Evolutionary conservation across 2,329 filamentous ascomycete genomes (phyloP).

Genomic region (Ascochyta rabiei): DNA sequence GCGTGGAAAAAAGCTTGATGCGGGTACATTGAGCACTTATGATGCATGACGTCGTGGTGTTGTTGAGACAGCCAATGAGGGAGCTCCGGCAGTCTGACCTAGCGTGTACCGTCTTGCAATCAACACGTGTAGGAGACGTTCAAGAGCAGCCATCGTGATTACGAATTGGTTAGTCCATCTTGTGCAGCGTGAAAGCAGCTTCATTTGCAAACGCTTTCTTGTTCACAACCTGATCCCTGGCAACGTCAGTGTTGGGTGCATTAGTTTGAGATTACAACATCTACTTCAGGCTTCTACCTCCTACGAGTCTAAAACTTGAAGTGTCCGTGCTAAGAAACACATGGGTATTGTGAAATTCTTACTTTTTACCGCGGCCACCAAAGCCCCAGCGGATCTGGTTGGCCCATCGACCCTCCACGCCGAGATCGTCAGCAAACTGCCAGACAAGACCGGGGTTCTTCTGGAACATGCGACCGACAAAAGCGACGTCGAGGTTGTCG

Average conservation of each 20-base stretch:
- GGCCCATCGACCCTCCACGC: conserved; percentile 72
- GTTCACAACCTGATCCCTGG: conserved; percentile 26
- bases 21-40: not conserved
- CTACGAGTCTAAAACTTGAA: not conserved
- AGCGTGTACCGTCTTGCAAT: not conserved
- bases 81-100: not conserved
- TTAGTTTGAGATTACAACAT: not conserved
- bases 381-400: conserved; percentile 72
- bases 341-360: conserved; percentile 13
- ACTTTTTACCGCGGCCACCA: conserved; percentile 53
- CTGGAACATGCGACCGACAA: conserved; percentile 78
- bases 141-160: too few species aligned
- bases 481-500: conserved; percentile 67
- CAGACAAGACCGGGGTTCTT: conserved; percentile 82
- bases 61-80: not conserved
- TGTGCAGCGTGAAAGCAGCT: not conserved
- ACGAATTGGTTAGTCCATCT: not conserved
- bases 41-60: conserved; percentile 18
- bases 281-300: not conserved
- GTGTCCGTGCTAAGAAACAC: not conserved
- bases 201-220: conserved; percentile 26
- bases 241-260: conserved; percentile 4
- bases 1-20: not conserved
- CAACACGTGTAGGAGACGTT: not conserved
- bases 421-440: conserved; percentile 73